Evolutionary conservation across 2,329 filamentous ascomycete genomes (phyloP), one percentile per base, ranked within the genome.

Genomic region (Colletotrichum caudatum): DNA sequence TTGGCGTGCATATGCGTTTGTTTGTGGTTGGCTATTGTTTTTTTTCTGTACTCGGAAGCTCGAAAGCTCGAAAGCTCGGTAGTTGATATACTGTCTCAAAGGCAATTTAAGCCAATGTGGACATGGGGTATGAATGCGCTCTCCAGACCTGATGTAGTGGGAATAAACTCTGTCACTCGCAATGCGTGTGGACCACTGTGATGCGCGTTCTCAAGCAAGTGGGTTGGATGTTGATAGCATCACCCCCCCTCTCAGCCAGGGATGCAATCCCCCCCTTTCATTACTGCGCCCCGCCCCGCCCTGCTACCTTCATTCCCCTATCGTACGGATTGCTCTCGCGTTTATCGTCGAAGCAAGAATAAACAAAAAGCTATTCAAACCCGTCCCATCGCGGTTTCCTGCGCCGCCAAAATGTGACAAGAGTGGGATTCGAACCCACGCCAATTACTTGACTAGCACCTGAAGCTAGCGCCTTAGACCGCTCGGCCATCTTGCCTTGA

Each of bases 391-490:
- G 4, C 8, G 44, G 18, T 46, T 46, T 39, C 8, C 7, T n/a
- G 14, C 33, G 7, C 1, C 7, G 3, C 1, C 12, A 1, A 2
- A 1, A 2, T 41, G 3, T 62, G 60, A 63, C 46, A 63, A 63
- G 60, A 63, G 60, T 63, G 60, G 60, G 46, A 63, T 62, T 62
- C 60, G 59, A 62, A 62, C 59, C 59, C n/a, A n/a, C n/a, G n/a
- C n/a, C n/a, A n/a, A n/a, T n/a, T n/a, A n/a, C 60, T 63, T 63
- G 60, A 63, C 60, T 63, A 63, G 60, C 60, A 63, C 60, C 60
- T 63, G 60, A 63, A 63, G 60, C 60, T 63, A 63, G 60, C 60
- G 60, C 60, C 60, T 63, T 63, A 63, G 60, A 63, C 60, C 60
- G 60, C 60, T 63, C 60, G 60, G 60, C 60, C 60, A 63, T 63